Evolutionary conservation across 495 filamentous ascomycete species (phyloP), one percentile per base, ranked within the genome.

Genomic region (Ramalina intermedia): DNA sequence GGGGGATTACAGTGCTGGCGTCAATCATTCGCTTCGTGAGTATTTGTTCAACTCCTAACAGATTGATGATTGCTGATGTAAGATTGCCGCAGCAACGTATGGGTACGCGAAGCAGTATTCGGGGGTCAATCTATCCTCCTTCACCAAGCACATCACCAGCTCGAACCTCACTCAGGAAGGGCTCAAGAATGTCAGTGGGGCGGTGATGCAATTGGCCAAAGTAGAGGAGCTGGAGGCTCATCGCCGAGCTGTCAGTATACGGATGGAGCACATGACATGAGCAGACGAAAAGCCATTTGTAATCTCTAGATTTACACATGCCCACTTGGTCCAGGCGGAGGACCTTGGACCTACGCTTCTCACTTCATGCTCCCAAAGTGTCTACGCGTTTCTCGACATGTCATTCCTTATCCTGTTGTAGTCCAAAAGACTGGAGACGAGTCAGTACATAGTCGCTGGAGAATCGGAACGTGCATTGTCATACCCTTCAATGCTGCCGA

Each of bases 51-150:
- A 18, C 18, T 46, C 23, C 54, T 61, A 17, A 62, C 43, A 53
- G n/a, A 23, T 37, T 27, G 13, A n/a, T 3, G 44, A 18, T 21
- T 54, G 13, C 6, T 38, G 21, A 21, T 9, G 24, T 43, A 37
- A 55, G n/a, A 8, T 6, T 38, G 37, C 9, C 4, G 6, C 50
- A 95, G 88, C 91, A 52, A 98, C 91, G 17, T 96, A 95, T 59
- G 91, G 91, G 36, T 98, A 93, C 55, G 91, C 91, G 41, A 93
- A 89, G 65, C 91, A 98, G 59, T 98, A 98, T 67, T 95, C 88
- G 3, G 91, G 91, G 37, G 91, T 98, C 53, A 98, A 94, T 63
- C 78, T 98, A 1, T 87, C 77, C 4, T 94, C 87, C 0, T 98
- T 94, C 68, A 72, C 94, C 53, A 98, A 98, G 70, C 86, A 96